Evolutionary conservation across 768 basidiomycete species (phyloP), one percentile per base, ranked within the genome.

Genomic region (Russula lepida): DNA sequence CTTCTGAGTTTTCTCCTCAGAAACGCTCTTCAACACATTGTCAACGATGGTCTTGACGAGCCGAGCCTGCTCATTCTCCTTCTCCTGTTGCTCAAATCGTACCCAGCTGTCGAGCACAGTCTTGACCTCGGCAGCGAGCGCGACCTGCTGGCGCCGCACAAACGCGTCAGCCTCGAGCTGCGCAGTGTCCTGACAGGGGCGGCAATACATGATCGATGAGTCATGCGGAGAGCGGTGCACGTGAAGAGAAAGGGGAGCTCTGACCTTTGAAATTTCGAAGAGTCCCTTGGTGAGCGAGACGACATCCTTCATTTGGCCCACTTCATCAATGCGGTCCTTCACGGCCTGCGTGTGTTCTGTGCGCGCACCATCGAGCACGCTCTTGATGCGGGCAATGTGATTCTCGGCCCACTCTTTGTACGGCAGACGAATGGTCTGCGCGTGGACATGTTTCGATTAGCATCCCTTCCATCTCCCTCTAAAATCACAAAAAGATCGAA

Each of bases 81-180:
- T 93, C 71, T 84, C 80, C 73, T 95, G 92, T 72, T 97, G 95
- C 79, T 98, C 95, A 76, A 86, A 94, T 72, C 97, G 89, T 59
- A 94, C 95, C 95, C 95, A 97, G 73, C 89, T 91, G 79, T 98
- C 97, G 59, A 99, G 84, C 43, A 98, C 95, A 32, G 86, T 69
- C 78, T 98, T 98, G 71, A 98, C 78, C 77, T 99, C 97, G 47
- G 88, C 65, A 32, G 94, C 85, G 70, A 98, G 77, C 46, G 83
- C 85, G 61, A 87, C 84, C 74, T 92, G 88, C 79, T 99, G 97
- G 68, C 84, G 82, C 71, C 92, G 90, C 49, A 88, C 85, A 69
- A 98, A 99, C 60, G 89, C 85, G 68, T 90, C 85, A 62, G 86
- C 79, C 77, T 99, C 97, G 69, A 97, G 79, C 69, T 84, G 77